Evolutionary conservation across 208 protist genomes (phyloP).

Genomic region (Crithidia bombi): DNA sequence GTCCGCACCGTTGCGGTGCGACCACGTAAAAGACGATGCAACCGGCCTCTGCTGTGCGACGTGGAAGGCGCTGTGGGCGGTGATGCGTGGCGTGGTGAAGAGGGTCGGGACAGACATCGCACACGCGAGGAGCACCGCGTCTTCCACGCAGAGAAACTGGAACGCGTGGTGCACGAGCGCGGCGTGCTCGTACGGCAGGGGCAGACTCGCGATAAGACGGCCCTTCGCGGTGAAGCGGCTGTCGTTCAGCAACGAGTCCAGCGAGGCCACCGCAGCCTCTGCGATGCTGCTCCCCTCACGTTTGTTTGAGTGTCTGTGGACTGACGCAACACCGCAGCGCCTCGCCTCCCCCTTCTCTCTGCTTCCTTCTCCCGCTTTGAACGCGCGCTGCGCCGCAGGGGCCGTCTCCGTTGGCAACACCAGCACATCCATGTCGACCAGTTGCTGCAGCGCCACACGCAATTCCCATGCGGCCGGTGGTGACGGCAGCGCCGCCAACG

Average conservation of each 20-base stretch:
- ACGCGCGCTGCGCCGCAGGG: too few relatives aligned
- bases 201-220: conserved; percentile 58
- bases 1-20: conserved; percentile 1
- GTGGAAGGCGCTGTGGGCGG: conserved; percentile 17
- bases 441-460: conserved; percentile 43
- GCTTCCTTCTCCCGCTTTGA: neutral
- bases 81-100: conserved; percentile 42
- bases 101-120: conserved; percentile 77
- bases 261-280: neutral
- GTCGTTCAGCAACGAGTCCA: conserved; percentile 29
- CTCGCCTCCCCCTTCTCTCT: neutral
- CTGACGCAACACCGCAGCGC: neutral
- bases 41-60: neutral
- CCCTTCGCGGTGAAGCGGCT: conserved; percentile 55
- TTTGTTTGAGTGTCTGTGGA: neutral
- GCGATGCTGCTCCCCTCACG: neutral
- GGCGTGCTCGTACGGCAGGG: conserved; percentile 63
- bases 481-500: conserved; percentile 46
- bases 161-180: conserved; percentile 68
- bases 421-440: conserved; percentile 60
- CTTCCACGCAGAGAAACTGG: conserved; percentile 74
- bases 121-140: conserved; percentile 73
- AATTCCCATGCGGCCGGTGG: conserved; percentile 33
- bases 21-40: conserved; percentile 14
- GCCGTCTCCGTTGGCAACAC: conserved; percentile 11